Percentiles rank a stretch among this genome's conserved stretches.
Conservation (phyloP, 169 alveolate genomes). For the Babesia divergens region DNA sequence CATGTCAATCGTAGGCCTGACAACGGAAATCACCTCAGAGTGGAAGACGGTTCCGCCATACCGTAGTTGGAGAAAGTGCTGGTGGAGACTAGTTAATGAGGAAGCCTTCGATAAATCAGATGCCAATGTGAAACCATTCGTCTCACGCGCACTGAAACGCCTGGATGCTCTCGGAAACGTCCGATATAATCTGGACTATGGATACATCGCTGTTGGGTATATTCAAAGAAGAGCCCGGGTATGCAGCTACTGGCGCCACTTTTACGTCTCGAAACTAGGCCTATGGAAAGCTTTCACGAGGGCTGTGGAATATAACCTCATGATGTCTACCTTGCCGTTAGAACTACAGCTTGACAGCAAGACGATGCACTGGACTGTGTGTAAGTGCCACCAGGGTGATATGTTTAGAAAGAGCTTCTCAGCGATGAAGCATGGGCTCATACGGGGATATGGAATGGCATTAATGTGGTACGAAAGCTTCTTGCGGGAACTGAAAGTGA, state of each 20-base stretch:
- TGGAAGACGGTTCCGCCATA: constrained; percentile 36
- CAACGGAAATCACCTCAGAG: neutral
- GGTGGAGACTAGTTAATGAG: constrained; percentile 50
- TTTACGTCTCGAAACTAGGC: constrained; percentile 38
- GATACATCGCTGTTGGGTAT: constrained; percentile 52
- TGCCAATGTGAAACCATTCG: constrained; percentile 1
- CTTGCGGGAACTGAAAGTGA: neutral
- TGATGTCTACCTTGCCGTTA: constrained; percentile 45
- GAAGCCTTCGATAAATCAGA: constrained; percentile 7
- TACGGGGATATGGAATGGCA: constrained; percentile 20
- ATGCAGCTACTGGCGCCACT: constrained; percentile 59
- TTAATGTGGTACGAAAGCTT: constrained; percentile 27
- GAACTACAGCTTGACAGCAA: constrained; percentile 41
- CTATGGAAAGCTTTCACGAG: constrained; percentile 47
- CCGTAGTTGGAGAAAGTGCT: constrained; percentile 29
- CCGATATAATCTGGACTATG: constrained; percentile 34
- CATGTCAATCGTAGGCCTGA: neutral
- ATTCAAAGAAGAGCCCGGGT: constrained; percentile 5
- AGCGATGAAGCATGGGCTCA: constrained; percentile 15
- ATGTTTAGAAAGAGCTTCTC: constrained; percentile 49
- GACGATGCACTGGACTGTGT: constrained; percentile 46
- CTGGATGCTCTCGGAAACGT: constrained; percentile 63
- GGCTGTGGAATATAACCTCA: constrained; percentile 50
- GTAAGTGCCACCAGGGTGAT: constrained; percentile 45
- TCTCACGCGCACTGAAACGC: constrained; percentile 27